Conservation (phyloP, 345 rosid species). For the Dipteronia dyeriana region DNA sequence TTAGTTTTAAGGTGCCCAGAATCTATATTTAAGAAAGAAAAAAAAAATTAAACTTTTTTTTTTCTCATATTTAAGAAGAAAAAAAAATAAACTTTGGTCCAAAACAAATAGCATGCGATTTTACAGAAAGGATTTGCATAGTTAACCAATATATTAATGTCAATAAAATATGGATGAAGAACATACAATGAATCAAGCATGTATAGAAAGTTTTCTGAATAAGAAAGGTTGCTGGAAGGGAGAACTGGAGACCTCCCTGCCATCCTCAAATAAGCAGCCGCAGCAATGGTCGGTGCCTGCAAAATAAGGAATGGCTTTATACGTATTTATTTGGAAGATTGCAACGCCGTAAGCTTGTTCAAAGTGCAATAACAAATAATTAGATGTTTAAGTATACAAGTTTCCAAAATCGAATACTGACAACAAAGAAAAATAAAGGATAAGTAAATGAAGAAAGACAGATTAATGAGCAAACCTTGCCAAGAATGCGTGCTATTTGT, state of each 20-base stretch:
- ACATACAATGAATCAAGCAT: conserved; percentile 94
- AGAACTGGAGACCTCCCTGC: conserved; percentile 98
- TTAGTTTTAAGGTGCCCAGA: conserved; percentile 1
- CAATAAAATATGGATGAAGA: conserved; percentile 9
- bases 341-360: not conserved
- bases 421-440: not conserved
- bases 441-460: conserved; percentile 4
- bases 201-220: conserved; percentile 89
- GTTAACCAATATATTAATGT: conserved; percentile 1
- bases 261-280: conserved; percentile 93
- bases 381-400: not conserved
- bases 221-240: conserved; percentile 88
- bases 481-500: conserved; percentile 89
- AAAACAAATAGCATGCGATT: conserved; percentile 3
- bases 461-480: conserved; percentile 59
- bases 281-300: conserved; percentile 92
- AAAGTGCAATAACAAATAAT: not conserved
- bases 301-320: conserved; percentile 17
- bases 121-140: not conserved
- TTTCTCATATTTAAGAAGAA: no score
- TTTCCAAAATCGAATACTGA: not conserved
- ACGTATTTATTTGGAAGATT: not conserved
- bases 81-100: not conserved
- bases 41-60: no score
- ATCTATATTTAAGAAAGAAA: not conserved